Base-by-base conservation (phyloP, 768 basidiomycete species). In the Cystobasidium ongulense region DNA sequence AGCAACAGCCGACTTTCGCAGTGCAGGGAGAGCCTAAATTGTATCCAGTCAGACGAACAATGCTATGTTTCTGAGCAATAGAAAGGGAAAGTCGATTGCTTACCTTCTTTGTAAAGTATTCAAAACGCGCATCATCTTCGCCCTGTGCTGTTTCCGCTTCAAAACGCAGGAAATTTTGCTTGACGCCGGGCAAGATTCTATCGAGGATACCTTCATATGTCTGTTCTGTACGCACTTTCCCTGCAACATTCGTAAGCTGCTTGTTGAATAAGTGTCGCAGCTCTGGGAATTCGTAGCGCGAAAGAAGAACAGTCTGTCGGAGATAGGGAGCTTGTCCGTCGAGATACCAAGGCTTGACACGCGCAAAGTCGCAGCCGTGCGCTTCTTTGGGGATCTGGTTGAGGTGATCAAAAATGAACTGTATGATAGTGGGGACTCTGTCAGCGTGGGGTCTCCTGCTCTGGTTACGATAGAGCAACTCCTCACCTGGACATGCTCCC, bases 301-400 rank as follows among this genome's bases (percentile, higher is more conserved):
- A 90, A 23, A 98, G 80, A 2, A 97, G 82, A 75, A 99, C 87
- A 1, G 92, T 88, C 81, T 98, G 96, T 7, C 96, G 90, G 7
- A 98, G 84, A 80, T 89, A 91, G 59, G 86, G 82, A 2, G 94
- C 88, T 79, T 92, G 86, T 80, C 89, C 90, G 77, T 98, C 95
- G 13, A 98, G 86, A 81, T 94, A 96, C 96, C 96, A 98, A 0
- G 92, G 91, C 82, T 96, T 98, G 78, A 98, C 90, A 13, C 96
- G 87, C 11, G 93, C 95, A 82, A 98, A 97, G 81, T 98, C 96
- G 27, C 90, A 87, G 75, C 94, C 90, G 76, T 89, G 94, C 0
- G 93, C 91, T 78, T 94, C 90, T 78, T 92, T 91, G 0, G 96
- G 96, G 13, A 96, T 84, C 77, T 89, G 85, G 82, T 97, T 98